Base-by-base conservation (phyloP, 2,329 filamentous ascomycete species). In the Alternaria burnsii region DNA sequence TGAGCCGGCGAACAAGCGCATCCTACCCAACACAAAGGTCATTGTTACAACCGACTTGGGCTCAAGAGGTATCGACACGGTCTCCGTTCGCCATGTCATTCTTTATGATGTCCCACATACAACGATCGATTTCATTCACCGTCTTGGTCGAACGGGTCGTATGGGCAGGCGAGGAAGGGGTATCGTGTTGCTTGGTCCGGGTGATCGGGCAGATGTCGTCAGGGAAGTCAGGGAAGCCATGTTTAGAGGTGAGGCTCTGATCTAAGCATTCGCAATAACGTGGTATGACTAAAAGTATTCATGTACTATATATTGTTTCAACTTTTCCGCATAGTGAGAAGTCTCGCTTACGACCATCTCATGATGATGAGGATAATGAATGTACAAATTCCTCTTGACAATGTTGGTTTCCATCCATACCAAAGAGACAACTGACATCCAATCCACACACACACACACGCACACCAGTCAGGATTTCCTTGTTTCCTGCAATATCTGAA, bases 101-200 rank as follows among this genome's bases (percentile, higher is more conserved):
- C 82, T 99, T 26, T 98, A 97, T 78, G 93, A 99, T 76, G 94
- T 99, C n/a, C 95, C 95, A 5, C 94, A 98, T 76, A 97, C 92
- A 0, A 97, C 93, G 0, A 96, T 99, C 61, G 96, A 99, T 79
- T 99, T 99, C 73, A 97, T 99, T 73, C 96, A 99, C 79, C 90
- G 96, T 16, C 87, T 98, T 5, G 95, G 95, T 16, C 87, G 95
- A 58, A 93, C 95, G 1, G 95, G 95, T 0, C 87, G 95, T 34
- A 98, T 98, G 93, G 93, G 93, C 3, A 87, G 93, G 63, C 87
- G 95, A 76, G 95, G 95, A 16, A 86, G 94, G 57, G 95, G 93
- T 20, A 89, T 98, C 66, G 94, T 98, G 28, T 82, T 99, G 36
- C 92, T 97, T 2, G 94, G 94, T 63, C 94, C 91, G 77, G 87